These are phyloP conservation scores for Dissophora globulifera DNA, from an alignment of 192 early-diverging fungal genomes.

Conservation along the genomic window DNA sequence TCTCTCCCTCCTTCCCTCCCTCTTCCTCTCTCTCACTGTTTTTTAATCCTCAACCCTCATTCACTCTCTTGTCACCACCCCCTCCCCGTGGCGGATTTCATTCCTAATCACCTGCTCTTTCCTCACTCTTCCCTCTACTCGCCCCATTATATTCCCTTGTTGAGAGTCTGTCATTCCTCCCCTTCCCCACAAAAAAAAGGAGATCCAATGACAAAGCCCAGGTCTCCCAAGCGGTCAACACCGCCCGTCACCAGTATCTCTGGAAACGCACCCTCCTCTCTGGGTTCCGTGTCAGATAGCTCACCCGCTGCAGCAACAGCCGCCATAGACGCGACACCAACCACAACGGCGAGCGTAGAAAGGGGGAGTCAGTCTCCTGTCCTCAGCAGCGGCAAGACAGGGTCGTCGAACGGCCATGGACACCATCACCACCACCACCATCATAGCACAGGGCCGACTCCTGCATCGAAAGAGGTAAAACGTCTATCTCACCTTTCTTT, in stretches of 20 bases:
- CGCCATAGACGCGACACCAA: no score
- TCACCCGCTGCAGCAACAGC: neutral
- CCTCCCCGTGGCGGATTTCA: no score
- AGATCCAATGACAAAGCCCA: conserved; percentile 33
- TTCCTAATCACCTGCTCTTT: no score
- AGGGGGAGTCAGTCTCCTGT: no score
- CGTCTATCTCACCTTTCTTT: neutral
- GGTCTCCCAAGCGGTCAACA: conserved; percentile 40
- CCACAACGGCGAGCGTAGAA: neutral
- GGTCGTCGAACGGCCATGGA: neutral
- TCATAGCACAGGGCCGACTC: conserved; percentile 11
- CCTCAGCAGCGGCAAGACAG: no score
- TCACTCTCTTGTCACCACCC: no score
- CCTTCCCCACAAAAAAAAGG: neutral
- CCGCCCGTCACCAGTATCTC: conserved; percentile 23
- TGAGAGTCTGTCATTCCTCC: neutral
- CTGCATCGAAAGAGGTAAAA: conserved; percentile 35
- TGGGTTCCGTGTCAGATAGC: neutral
- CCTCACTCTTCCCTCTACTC: no score
- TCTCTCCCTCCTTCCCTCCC: no score
- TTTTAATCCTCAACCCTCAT: no score
- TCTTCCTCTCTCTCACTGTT: no score
- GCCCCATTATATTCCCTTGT: no score
- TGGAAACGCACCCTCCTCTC: no score
- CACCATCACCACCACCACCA: conserved; percentile 7